Base-by-base conservation (phyloP, 176 grass and related monocot species). In the Guadua angustifolia region DNA sequence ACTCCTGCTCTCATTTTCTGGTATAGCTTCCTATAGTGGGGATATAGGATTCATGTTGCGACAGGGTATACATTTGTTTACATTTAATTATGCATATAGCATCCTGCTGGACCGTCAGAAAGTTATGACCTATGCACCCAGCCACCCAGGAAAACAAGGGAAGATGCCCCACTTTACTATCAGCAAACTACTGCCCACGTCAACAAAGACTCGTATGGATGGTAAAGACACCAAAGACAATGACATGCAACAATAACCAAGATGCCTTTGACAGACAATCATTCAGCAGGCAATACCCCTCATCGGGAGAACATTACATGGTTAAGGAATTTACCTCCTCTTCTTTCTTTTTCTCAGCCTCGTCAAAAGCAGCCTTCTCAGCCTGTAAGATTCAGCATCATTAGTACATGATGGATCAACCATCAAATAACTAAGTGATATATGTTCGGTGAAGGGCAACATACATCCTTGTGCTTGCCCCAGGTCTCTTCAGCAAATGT, bases 281-380 rank as follows among this genome's bases (percentile, higher is more conserved):
- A 64, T 47, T 66, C 44, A 36, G 29, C 29, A 0, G 11, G 15
- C 0, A 18, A 44, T 52, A 11, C 25, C 39, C 24, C 3, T 52
- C 11, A 26, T 29, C 21, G 11, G 10, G 19, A 64, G 21, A 42
- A 79, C 60, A 32, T 47, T 13, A 65, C 38, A 49, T 63, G 22
- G 60, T 59, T 24, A 82, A 80, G 9, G 47, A 82, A 74, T 65
- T 80, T 89, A 94, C 92, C 94, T 92, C 94, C 46, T 90, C 92
- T 89, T 91, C 84, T 74, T 90, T 92, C 77, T 92, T 97, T 86
- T 94, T 97, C 90, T 97, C 94, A 69, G 86, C 90, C 81, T 92
- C 92, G 3, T 97, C 94, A 55, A 97, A 97, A 79, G 94, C 90
- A 85, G 92, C 88, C 86, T 97, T 94, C 86, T 97, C 94, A 84